Conservation (phyloP, 2,329 filamentous ascomycete species). For the Colletotrichum tabaci region DNA sequence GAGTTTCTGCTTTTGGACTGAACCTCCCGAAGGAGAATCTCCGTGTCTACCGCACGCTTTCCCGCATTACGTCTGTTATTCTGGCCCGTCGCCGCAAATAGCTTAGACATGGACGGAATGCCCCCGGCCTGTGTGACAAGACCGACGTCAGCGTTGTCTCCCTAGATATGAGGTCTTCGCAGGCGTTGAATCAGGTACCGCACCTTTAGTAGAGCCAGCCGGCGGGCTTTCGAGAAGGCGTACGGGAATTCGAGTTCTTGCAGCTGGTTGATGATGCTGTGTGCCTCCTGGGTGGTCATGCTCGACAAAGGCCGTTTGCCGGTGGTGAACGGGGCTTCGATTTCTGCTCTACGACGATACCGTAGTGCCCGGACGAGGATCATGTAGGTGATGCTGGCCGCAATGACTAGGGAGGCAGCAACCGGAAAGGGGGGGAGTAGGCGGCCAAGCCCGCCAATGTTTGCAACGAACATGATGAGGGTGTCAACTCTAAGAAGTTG, state of each 20-base stretch:
- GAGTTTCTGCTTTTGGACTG: conserved; percentile 59
- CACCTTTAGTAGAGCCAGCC: conserved; percentile 73
- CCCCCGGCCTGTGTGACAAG: conserved; percentile 58
- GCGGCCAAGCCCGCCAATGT: no score
- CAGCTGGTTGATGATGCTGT: conserved; percentile 60
- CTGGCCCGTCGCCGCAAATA: conserved; percentile 65
- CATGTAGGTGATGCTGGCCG: background rate
- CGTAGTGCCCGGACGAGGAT: conserved; percentile 1
- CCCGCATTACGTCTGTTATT: conserved; percentile 59
- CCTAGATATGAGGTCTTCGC: background rate
- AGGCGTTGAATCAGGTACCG: conserved; percentile 2
- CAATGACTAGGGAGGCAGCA: background rate
- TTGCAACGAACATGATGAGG: background rate
- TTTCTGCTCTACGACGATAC: conserved; percentile 13
- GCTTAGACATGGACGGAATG: conserved; percentile 66
- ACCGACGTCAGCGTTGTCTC: background rate
- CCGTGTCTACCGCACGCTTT: conserved; percentile 69
- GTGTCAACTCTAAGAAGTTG: no score
- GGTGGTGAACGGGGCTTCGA: conserved; percentile 16
- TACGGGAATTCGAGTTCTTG: conserved; percentile 70
- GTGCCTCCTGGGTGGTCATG: conserved; percentile 36
- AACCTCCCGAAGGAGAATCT: conserved; percentile 64
- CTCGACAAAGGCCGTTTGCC: conserved; percentile 19
- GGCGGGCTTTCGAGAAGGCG: conserved; percentile 63
- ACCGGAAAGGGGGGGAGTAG: background rate